Evolutionary conservation across 306 rosid species (phyloP).

Genomic region (Vigna unguiculata): DNA sequence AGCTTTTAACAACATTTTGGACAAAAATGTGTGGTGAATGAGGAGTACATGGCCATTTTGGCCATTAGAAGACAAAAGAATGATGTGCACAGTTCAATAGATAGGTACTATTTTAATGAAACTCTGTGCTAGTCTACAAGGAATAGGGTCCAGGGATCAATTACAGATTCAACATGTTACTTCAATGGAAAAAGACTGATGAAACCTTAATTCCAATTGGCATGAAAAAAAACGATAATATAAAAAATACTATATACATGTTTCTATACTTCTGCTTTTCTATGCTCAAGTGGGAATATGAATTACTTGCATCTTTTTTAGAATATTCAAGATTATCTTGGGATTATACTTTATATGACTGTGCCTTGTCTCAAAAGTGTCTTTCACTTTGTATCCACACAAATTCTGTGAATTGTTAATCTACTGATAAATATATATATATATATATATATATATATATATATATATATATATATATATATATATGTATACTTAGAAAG

Average conservation of each 20-base stretch:
- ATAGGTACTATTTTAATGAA: slow-evolving; percentile 24
- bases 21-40: slow-evolving; percentile 28
- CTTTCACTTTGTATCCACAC: too few species aligned
- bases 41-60: slow-evolving; percentile 30
- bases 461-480: too few species aligned
- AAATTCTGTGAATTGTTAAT: background rate
- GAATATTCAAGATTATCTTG: background rate
- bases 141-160: background rate
- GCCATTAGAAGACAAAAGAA: slow-evolving; percentile 39
- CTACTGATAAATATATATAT: background rate
- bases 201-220: background rate
- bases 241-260: background rate
- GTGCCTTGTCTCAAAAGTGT: background rate
- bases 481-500: background rate
- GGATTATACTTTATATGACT: background rate
- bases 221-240: background rate
- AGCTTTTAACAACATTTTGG: background rate
- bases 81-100: background rate
- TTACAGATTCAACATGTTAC: background rate
- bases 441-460: too few species aligned
- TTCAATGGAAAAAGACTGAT: background rate
- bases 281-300: background rate
- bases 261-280: background rate
- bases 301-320: background rate
- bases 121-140: background rate